phyloP scores from a whole-genome alignment of 2,329 filamentous ascomycete genomes.

The Ophiostoma sp. region DNA sequence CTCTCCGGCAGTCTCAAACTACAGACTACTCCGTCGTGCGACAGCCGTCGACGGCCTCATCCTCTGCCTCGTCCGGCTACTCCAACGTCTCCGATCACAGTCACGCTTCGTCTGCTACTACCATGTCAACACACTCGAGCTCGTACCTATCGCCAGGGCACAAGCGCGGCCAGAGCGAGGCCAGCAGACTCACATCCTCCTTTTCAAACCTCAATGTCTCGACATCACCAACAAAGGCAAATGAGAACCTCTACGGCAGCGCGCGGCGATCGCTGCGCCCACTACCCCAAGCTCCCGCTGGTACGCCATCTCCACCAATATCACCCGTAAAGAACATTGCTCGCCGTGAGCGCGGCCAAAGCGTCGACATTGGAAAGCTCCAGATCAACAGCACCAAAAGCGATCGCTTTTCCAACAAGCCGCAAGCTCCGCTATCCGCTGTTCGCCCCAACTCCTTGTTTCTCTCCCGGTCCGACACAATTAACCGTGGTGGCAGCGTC shows the following conservation, averaged over 20 bases:
- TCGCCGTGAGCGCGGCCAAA: constrained; percentile 50
- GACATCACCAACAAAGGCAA: constrained; percentile 36
- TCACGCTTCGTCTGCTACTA: constrained; percentile 48
- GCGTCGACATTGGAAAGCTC: constrained; percentile 50
- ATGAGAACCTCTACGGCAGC: constrained; percentile 61
- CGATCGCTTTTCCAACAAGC: constrained; percentile 28
- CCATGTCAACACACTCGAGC: constrained; percentile 66
- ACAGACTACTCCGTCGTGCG: constrained; percentile 49
- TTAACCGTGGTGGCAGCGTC: constrained; percentile 36
- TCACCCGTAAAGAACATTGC: constrained; percentile 29
- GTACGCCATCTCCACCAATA: constrained; percentile 31
- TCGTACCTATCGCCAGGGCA: constrained; percentile 52
- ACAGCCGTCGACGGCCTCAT: constrained; percentile 65
- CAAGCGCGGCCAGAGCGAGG: constrained; percentile 72
- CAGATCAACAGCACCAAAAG: constrained; percentile 18
- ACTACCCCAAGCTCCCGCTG: constrained; percentile 59
- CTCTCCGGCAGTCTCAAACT: constrained; percentile 53
- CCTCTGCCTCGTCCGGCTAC: constrained; percentile 64
- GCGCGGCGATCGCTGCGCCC: constrained; percentile 73
- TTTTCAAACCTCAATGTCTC: constrained; percentile 37
- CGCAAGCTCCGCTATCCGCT: constrained; percentile 40
- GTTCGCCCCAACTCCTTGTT: constrained; percentile 58
- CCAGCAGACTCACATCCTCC: constrained; percentile 46
- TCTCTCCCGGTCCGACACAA: constrained; percentile 52
- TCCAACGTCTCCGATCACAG: constrained; percentile 53